Percentiles rank a stretch among this genome's conserved stretches.
Evolutionary conservation across 108 stramenopile genomes (phyloP).

Genomic region (Nitzschia sp.): DNA sequence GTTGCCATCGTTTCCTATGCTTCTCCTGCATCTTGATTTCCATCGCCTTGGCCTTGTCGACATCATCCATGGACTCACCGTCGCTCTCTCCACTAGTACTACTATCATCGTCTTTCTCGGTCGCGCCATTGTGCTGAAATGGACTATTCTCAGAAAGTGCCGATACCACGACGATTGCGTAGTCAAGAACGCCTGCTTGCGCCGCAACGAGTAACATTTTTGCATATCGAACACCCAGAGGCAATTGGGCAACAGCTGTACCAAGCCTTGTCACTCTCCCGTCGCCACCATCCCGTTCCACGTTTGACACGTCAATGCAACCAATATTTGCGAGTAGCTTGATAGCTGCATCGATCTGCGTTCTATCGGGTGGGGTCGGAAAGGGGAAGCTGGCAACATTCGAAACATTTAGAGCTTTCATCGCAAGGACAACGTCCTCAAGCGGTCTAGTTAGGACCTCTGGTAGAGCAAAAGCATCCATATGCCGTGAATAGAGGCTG

Average conservation of each 20-base stretch:
- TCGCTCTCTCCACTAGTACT: slow-evolving; percentile 33
- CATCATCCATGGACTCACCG: slow-evolving; percentile 47
- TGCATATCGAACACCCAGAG: slow-evolving; percentile 82
- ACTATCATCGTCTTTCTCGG: slow-evolving; percentile 35
- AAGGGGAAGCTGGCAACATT: slow-evolving; percentile 82
- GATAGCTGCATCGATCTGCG: slow-evolving; percentile 72
- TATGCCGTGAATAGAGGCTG: slow-evolving; percentile 87
- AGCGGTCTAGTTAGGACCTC: slow-evolving; percentile 85
- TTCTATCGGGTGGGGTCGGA: slow-evolving; percentile 62
- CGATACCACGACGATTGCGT: slow-evolving; percentile 79
- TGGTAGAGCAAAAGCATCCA: slow-evolving; percentile 83
- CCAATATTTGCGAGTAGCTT: slow-evolving; percentile 79
- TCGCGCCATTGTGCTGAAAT: slow-evolving; percentile 42
- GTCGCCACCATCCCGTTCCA: slow-evolving; percentile 75
- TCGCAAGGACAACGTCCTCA: slow-evolving; percentile 90
- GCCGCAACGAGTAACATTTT: slow-evolving; percentile 91
- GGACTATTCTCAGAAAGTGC: slow-evolving; percentile 78
- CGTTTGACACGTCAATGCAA: slow-evolving; percentile 66
- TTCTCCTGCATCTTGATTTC: slow-evolving; percentile 32
- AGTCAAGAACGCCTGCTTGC: slow-evolving; percentile 83
- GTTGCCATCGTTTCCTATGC: slow-evolving; percentile 65
- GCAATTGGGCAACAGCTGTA: slow-evolving; percentile 76
- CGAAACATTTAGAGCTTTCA: slow-evolving; percentile 86
- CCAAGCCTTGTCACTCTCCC: slow-evolving; percentile 79
- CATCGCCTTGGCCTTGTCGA: slow-evolving; percentile 50